Base-by-base conservation (phyloP, 176 grass and related monocot species). In the Coix lacrymajobi region DNA sequence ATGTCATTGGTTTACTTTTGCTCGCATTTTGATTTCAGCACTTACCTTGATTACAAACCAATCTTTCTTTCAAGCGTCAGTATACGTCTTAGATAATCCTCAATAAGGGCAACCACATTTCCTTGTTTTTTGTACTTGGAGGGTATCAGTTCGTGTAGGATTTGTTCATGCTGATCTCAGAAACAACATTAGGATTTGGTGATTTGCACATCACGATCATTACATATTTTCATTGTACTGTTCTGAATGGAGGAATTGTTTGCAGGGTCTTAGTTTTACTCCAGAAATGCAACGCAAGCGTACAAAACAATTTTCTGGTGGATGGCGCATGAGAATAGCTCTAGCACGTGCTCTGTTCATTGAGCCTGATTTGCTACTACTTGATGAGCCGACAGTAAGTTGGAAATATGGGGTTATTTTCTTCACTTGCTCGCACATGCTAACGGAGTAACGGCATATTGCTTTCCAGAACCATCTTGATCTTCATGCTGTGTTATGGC, bases 401-500 rank as follows among this genome's bases (percentile, higher is more conserved):
- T 66, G 1, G 8, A 67, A 84, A 62, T 57, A 62, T 43, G 58
- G 51, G 17, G 1, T 56, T 26, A 0, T 45, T 66, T 19, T 67
- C 56, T 57, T 54, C 54, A 72, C 56, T 81, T 61, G 14, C 38
- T 76, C 28, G 20, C 45, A 43, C 62, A 67, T 90, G 67, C 81
- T 87, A 49, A 89, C n/a, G n/a, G n/a, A n/a, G n/a, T n/a, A n/a
- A n/a, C 33, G 26, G 26, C 2, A 6, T 76, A 66, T 76, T 36
- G 34, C 19, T 85, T 90, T 61, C 51, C 90, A 98, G 92, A 98
- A 98, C 80, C 96, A 98, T 87, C 89, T 98, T 73, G 96, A 98
- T 98, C 96, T 98, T 37, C 96, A 98, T 80, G 96, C 92, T 69
- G 96, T 98, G 45, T 91, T 95, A 46, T 98, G 96, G 96, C 81